A percentile compares a stretch with the other conserved stretches of the same genome.
These are phyloP conservation scores for Acaromyces ingoldii DNA, from an alignment of 1,284 basidiomycete species.

Conservation along the genomic window DNA sequence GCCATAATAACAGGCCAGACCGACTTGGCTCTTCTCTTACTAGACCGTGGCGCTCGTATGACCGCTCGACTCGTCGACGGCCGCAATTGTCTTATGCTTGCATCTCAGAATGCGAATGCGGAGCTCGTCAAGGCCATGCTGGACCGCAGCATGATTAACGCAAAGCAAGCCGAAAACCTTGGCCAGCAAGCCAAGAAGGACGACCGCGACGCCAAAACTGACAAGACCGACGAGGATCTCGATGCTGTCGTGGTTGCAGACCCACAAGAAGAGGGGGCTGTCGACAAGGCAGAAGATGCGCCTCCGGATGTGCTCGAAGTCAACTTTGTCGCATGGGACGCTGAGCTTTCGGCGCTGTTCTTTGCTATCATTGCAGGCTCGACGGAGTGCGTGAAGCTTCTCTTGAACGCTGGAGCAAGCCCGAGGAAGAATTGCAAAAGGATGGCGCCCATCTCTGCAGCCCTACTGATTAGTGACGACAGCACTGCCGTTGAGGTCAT, in stretches of 20 bases:
- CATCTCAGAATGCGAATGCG: background rate
- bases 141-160: background rate
- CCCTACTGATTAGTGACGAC: background rate
- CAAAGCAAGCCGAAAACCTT: background rate
- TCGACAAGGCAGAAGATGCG: background rate
- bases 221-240: background rate
- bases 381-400: background rate
- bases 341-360: background rate
- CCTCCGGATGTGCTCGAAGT: background rate
- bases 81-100: background rate
- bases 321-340: background rate
- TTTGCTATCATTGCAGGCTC: background rate
- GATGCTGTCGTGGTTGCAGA: background rate
- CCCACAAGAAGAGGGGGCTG: background rate
- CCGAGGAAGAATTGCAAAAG: background rate
- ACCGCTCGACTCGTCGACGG: background rate
- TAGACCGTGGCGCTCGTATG: background rate
- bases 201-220: background rate
- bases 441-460: background rate
- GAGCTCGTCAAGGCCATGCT: background rate
- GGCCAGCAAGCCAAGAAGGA: background rate
- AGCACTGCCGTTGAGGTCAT: background rate
- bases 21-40: background rate
- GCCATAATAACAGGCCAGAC: background rate
- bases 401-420: background rate